Evolutionary conservation across 2,329 filamentous ascomycete genomes (phyloP).

Genomic region (Periconia sp.): DNA sequence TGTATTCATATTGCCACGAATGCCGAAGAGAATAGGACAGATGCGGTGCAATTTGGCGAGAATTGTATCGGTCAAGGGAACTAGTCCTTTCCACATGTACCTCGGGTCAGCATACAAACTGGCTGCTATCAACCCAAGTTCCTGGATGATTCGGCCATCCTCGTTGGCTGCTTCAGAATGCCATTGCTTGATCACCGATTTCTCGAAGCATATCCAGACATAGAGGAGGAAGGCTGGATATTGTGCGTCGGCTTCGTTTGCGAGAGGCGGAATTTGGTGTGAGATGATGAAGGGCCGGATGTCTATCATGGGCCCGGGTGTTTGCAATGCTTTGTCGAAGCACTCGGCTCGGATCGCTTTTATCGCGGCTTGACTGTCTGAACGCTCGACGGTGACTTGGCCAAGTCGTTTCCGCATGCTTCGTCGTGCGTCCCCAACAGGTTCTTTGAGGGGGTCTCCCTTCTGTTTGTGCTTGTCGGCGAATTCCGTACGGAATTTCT

Average conservation of each 20-base stretch:
- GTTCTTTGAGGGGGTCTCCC: slow-evolving; percentile 31
- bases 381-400: slow-evolving; percentile 38
- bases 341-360: slow-evolving; percentile 34
- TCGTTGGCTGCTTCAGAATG: slow-evolving; percentile 46
- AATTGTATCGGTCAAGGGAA: slow-evolving; percentile 79
- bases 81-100: slow-evolving; percentile 68
- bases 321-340: slow-evolving; percentile 30
- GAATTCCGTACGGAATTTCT: slow-evolving; percentile 42
- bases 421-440: slow-evolving; percentile 40
- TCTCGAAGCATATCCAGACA: slow-evolving; percentile 76
- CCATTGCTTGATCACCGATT: slow-evolving; percentile 71
- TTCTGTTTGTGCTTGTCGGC: slow-evolving; percentile 29
- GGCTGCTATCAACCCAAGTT: slow-evolving; percentile 77
- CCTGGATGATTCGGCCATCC: slow-evolving; percentile 64
- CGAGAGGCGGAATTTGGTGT: slow-evolving; percentile 32
- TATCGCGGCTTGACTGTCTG: slow-evolving; percentile 34
- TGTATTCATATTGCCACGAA: slow-evolving; percentile 76
- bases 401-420: slow-evolving; percentile 38
- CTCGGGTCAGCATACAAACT: slow-evolving; percentile 74
- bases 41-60: slow-evolving; percentile 82
- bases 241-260: slow-evolving; percentile 42
- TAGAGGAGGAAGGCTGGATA: slow-evolving; percentile 64
- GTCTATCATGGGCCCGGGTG: slow-evolving; percentile 38
- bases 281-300: slow-evolving; percentile 45
- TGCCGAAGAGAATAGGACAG: slow-evolving; percentile 86